Conservation (phyloP, 2,329 filamentous ascomycete genomes). For the Hirsutella thompsonii region DNA sequence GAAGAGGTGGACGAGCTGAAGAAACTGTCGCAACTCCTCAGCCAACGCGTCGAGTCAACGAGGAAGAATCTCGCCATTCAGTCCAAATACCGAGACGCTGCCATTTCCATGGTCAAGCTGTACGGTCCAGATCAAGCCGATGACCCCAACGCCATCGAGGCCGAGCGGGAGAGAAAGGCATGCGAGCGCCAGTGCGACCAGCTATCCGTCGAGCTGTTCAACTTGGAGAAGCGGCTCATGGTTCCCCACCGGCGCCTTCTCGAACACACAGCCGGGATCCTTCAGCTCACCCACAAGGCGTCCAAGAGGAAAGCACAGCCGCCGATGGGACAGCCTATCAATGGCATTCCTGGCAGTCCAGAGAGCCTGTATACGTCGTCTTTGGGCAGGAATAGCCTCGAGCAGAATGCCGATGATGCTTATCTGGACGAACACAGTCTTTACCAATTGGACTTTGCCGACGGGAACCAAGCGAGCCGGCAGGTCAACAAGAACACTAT, state of each 20-base stretch:
- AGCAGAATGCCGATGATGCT: slow-evolving; percentile 39
- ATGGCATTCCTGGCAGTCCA: slow-evolving; percentile 59
- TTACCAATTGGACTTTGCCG: slow-evolving; percentile 55
- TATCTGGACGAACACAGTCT: slow-evolving; percentile 69
- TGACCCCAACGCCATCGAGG: slow-evolving; percentile 39
- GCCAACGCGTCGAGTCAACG: slow-evolving; percentile 67
- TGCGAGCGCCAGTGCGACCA: slow-evolving; percentile 78
- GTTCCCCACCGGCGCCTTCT: slow-evolving; percentile 64
- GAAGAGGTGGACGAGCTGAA: slow-evolving; percentile 88
- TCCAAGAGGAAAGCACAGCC: slow-evolving; percentile 43
- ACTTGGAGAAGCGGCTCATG: slow-evolving; percentile 64
- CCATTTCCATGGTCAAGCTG: slow-evolving; percentile 71
- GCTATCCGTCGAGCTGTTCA: slow-evolving; percentile 66
- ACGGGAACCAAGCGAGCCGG: slow-evolving; percentile 23
- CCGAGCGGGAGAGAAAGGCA: slow-evolving; percentile 60
- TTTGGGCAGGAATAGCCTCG: slow-evolving; percentile 45
- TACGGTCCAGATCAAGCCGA: slow-evolving; percentile 50
- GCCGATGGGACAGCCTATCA: slow-evolving; percentile 26
- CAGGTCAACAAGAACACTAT: slow-evolving; percentile 28
- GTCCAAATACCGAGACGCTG: slow-evolving; percentile 87
- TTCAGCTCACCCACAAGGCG: slow-evolving; percentile 78
- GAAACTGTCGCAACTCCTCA: slow-evolving; percentile 64
- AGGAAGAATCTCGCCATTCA: slow-evolving; percentile 78
- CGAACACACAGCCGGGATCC: slow-evolving; percentile 82
- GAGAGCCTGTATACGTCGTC: slow-evolving; percentile 64